Evolutionary conservation across 169 alveolate genomes (phyloP), one percentile per base, ranked within the genome.

Genomic region (Cryptosporidium viatorum): DNA sequence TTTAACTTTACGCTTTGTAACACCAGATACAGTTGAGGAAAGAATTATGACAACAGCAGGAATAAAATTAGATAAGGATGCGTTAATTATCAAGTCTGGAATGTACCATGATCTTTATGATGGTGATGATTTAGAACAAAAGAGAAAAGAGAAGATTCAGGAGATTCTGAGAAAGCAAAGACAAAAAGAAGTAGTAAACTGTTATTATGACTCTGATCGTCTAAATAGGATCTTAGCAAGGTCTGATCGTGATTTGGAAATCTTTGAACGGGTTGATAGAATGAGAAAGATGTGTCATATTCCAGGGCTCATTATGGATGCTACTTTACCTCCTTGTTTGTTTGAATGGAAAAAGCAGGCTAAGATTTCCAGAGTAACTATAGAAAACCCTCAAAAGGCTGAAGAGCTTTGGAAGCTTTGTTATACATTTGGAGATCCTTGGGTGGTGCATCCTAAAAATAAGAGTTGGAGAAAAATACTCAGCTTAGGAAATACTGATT

Each of bases 11-110:
- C 93, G 99, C 67, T 93, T 97, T 60, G 94, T 97, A 3, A 96
- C 98, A 4, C 95, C 95, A 62, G 95, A 95, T 51, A 95, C 99
- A 3, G 96, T 97, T 3, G 99, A 97, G 91, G 99, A 97, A 89
- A 95, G 96, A 84, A 97, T 97, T 75, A 91, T 96, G 33, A 96
- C 95, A 87, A 93, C 98, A 75, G 98, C 98, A 9, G 95, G 95
- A 69, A 62, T 68, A 45, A 94, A 93, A 58, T 71, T 93, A 59
- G 94, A 92, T 67, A 94, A 93, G 52, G 94, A 93, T 70, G 94
- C 93, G 0, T 52, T 93, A n/a, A 92, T 89, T n/a, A 93, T 93
- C 5, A 84, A 91, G 50, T 70, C 92, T 50, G 95, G 95, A 29
- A 84, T 74, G 94, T 93, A 86, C 75, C 70, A 93, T 58, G 95